phyloP scores from a whole-genome alignment of 1,284 basidiomycete genomes.

The Melampsora abietis-canadensis region DNA sequence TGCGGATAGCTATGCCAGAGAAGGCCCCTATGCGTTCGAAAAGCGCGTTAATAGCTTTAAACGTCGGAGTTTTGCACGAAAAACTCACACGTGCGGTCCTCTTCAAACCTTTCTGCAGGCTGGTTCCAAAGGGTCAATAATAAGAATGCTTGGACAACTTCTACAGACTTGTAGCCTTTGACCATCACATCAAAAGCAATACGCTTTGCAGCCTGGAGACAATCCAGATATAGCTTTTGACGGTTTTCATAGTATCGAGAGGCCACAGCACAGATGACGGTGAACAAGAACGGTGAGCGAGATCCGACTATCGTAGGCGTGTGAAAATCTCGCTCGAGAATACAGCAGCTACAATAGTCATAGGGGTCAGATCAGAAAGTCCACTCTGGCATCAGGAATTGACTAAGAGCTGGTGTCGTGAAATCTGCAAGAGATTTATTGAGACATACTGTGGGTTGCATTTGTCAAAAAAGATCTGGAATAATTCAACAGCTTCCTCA shows the following conservation, averaged over 20 bases:
- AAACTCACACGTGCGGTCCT: constrained; percentile 90
- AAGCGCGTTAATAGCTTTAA: neutral
- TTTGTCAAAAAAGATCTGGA: constrained; percentile 71
- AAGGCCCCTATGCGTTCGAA: neutral
- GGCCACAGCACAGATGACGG: constrained; percentile 92
- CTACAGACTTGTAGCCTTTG: constrained; percentile 85
- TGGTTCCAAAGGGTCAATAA: constrained; percentile 55
- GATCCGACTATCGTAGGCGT: constrained; percentile 87
- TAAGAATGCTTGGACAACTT: constrained; percentile 58
- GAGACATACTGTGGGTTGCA: constrained; percentile 6
- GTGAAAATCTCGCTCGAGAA: constrained; percentile 80
- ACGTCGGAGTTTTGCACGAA: no score
- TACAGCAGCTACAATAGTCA: constrained; percentile 54
- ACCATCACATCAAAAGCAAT: constrained; percentile 80
- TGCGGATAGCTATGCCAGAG: constrained; percentile 54
- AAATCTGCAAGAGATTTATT: constrained; percentile 4
- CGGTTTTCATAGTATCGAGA: constrained; percentile 81
- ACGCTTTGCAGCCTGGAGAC: constrained; percentile 80
- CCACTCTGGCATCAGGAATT: constrained; percentile 47
- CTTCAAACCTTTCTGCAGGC: constrained; percentile 66
- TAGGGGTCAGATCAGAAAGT: constrained; percentile 46
- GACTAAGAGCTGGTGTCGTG: neutral
- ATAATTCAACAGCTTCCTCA: constrained; percentile 64
- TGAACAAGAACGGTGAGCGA: constrained; percentile 84
- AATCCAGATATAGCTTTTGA: constrained; percentile 74